These are phyloP conservation scores for sunflower (Helianthus annuus) DNA, from an alignment of 129 eudicot species.

Conservation along the genomic window HanXRQr2.0-SUNRISE NC_035444.2:3878677-3879176, in stretches of 20 bases:
- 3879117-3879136: not conserved
- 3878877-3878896: not conserved
- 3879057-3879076: not conserved
- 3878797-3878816: constrained; percentile 1
- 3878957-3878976: not conserved
- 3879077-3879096: not conserved
- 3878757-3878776: constrained; percentile 12
- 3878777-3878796: constrained; percentile 15
- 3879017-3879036: not conserved
- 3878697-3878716: not conserved
- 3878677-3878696: not conserved
- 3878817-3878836: not conserved
- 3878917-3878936: not conserved
- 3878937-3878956: not conserved
- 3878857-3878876: not conserved
- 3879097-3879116: not conserved
- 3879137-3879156: not conserved
- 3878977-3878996: not conserved
- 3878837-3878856: not conserved
- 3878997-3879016: not conserved
- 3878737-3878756: not conserved
- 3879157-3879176: not conserved
- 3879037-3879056: not conserved
- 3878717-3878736: not conserved
- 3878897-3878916: not conserved